Evolutionary conservation across 331 rosid species (phyloP).

Genomic region (Dryas integrifolia): DNA sequence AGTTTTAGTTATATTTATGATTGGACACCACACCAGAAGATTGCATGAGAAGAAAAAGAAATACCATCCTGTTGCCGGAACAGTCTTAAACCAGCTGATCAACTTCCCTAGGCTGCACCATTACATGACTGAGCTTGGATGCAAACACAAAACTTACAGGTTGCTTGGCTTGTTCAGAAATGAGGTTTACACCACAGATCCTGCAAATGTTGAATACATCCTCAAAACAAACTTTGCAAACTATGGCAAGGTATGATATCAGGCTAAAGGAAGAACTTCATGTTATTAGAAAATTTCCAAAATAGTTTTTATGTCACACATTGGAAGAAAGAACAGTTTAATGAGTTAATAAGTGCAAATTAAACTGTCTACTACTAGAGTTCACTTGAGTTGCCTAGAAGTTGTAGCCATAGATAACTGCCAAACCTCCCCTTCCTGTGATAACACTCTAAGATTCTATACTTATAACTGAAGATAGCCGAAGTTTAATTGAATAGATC

Average conservation of each 20-base stretch:
- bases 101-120: slow-evolving; percentile 36
- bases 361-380: too few species aligned
- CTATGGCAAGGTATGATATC: slow-evolving; percentile 47
- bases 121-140: slow-evolving; percentile 42
- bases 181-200: slow-evolving; percentile 47
- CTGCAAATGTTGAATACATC: slow-evolving; percentile 41
- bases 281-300: neutral
- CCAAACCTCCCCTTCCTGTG: too few species aligned
- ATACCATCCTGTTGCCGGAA: slow-evolving; percentile 37
- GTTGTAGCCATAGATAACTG: too few species aligned
- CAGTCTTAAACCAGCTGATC: slow-evolving; percentile 21
- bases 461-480: too few species aligned
- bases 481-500: too few species aligned
- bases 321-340: neutral
- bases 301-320: too few species aligned
- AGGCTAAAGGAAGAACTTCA: neutral
- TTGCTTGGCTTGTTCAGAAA: slow-evolving; percentile 26
- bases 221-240: slow-evolving; percentile 40
- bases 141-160: slow-evolving; percentile 32
- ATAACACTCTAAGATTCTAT: too few species aligned
- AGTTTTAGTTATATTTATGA: neutral
- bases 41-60: slow-evolving; percentile 24
- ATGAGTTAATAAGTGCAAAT: neutral
- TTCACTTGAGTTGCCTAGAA: too few species aligned
- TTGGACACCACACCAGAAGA: slow-evolving; percentile 11